Percentiles rank a stretch among this genome's conserved stretches.
These are phyloP conservation scores for Wallacemonas sp. DNA, from an alignment of 208 protist genomes.

Conservation along the genomic window DNA sequence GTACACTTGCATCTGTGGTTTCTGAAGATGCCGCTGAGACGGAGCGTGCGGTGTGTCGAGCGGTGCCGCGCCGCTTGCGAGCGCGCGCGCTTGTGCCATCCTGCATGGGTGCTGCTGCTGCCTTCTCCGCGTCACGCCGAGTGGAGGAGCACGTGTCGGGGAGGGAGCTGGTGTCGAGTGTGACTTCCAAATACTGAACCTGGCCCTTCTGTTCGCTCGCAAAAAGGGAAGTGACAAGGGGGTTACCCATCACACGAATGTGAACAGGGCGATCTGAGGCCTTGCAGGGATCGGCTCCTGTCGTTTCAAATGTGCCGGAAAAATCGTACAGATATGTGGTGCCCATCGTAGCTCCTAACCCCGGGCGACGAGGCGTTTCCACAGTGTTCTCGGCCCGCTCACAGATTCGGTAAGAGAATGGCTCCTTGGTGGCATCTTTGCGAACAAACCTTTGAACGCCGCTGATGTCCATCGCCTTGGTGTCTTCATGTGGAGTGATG, in stretches of 20 bases:
- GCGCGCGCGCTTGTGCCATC: background rate
- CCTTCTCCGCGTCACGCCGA: background rate
- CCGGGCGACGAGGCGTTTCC: constrained; percentile 41
- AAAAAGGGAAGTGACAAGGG: constrained; percentile 7
- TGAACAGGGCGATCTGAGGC: constrained; percentile 23
- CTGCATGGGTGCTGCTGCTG: background rate
- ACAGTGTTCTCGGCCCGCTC: constrained; percentile 50
- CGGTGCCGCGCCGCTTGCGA: background rate
- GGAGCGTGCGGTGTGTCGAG: background rate
- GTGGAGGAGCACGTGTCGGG: background rate
- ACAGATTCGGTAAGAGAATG: constrained; percentile 39
- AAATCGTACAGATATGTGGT: constrained; percentile 51
- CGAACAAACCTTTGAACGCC: constrained; percentile 35
- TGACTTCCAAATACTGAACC: constrained; percentile 18
- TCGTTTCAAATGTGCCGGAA: constrained; percentile 27
- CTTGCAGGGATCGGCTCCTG: constrained; percentile 23
- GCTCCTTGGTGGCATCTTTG: constrained; percentile 2
- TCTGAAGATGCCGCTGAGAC: background rate
- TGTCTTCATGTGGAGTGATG: constrained; percentile 18
- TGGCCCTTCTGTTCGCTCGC: constrained; percentile 1
- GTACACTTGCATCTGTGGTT: background rate
- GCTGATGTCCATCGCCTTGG: constrained; percentile 23
- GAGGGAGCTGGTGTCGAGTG: background rate
- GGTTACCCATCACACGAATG: constrained; percentile 48
- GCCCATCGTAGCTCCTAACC: constrained; percentile 26